A percentile compares a stretch with the other conserved stretches of the same genome.
Evolutionary conservation across 2,329 filamentous ascomycete genomes (phyloP).

Genomic region (Colletotrichum musae): DNA sequence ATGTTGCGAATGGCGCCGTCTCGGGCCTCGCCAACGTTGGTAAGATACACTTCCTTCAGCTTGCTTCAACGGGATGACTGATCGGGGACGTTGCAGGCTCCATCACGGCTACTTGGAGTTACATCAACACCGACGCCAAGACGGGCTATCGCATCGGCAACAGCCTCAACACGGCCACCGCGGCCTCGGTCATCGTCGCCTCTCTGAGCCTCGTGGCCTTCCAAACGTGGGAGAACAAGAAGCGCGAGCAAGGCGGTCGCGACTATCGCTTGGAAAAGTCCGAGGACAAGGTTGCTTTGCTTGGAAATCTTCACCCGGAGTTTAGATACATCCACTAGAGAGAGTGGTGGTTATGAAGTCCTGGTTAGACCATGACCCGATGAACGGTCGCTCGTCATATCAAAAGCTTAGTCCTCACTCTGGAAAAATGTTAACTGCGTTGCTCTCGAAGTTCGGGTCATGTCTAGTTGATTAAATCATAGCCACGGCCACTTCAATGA

Average conservation of each 20-base stretch:
- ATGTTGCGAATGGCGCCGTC: constrained; percentile 47
- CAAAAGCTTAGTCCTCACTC: no score
- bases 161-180: constrained; percentile 45
- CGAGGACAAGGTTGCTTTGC: constrained; percentile 42
- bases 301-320: constrained; percentile 46
- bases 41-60: constrained; percentile 12
- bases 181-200: constrained; percentile 44
- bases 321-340: constrained; percentile 47
- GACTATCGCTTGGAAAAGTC: constrained; percentile 44
- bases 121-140: constrained; percentile 47
- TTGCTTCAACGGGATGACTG: background rate
- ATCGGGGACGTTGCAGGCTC: constrained; percentile 41
- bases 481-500: no score
- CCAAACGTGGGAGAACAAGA: constrained; percentile 47
- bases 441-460: no score
- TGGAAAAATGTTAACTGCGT: no score
- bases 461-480: no score
- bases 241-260: constrained; percentile 44
- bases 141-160: constrained; percentile 47
- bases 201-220: constrained; percentile 43
- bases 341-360: background rate
- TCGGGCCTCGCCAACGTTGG: constrained; percentile 48
- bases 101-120: constrained; percentile 48
- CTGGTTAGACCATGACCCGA: no score
- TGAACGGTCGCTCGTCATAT: no score